Evolutionary conservation across 176 grass and related monocot genomes (phyloP), one percentile per base, ranked within the genome.

Genomic region (Themeda triandra): DNA sequence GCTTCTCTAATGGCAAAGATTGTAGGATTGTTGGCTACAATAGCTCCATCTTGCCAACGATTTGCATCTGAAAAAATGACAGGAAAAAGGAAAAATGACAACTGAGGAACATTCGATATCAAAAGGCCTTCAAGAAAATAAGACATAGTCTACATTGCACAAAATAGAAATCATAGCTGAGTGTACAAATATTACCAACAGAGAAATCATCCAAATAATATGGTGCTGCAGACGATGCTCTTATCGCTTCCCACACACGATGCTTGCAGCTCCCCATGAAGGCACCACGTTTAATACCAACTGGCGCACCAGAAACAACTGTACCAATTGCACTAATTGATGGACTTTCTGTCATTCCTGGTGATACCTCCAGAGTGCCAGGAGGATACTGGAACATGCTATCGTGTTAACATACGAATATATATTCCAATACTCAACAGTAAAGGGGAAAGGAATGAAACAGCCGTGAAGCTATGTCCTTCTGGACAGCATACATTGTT

Each of bases 171-270:
- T 8, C 21, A 78, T 3, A 41, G 28, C 19, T 44, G 30, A 73
- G 51, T 79, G 35, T 84, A 69, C 36, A 21, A 88, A 83, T 79
- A 73, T 48, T 94, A 95, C 96, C 96, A 86, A 94, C 96, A 73
- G 96, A 90, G 58, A 87, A 98, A 95, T 98, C 96, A 85, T 98
- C 96, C 77, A 98, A 83, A 90, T 98, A 98, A 90, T 98, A 98
- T 54, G 96, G 96, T 87, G 96, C 96, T 62, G 96, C 96, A 90
- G 96, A 98, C 18, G 96, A 98, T 75, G 96, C 96, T 88, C 93
- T 93, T 88, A 98, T 91, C 36, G 96, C 96, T 88, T 98, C 87
- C 96, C 96, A 98, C 84, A 95, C 41, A 1, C 62, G 86, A 83
- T 98, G 91, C 89, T 98, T 98, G 88, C 96, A 98, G 83, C 96